Base-by-base conservation (phyloP, 345 rosid species). In the Triadica sebifera region DNA sequence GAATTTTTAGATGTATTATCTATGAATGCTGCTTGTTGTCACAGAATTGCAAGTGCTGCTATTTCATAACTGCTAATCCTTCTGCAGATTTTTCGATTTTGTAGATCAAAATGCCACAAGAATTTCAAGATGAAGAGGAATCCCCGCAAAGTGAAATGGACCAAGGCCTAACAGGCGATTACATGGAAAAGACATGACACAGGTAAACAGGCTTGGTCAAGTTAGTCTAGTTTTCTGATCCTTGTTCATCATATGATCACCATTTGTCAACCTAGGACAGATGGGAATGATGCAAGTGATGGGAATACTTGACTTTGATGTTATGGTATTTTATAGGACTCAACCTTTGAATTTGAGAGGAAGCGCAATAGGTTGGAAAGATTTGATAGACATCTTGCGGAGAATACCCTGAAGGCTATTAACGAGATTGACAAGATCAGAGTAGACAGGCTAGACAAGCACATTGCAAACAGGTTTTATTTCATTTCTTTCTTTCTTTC, bases 61-160 rank as follows among this genome's bases (percentile, higher is more conserved):
- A 41, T 41, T 41, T 41, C 43, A 4, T 50, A 45, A 41, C 45
- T 58, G 59, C 75, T 69, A 39, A 69, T 39, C 0, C 45, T 59
- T 68, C 49, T 80, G 85, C 82, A 92, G 98, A 83, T 94, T 52
- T 94, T 92, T 81, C 75, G 91, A 38, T 94, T 94, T 81, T 94
- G 95, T 81, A 82, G 95, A 82, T 93, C 92, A 11, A 88, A 89
- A 78, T 91, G 96, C 81, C 96, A 93, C 80, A 93, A 93, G 81
- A 93, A 93, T 77, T 89, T 93, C 73, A 95, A 95, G 81, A 95
- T 95, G 98, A 95, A 93, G 90, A 93, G 99, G 74, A 95, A 93
- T 77, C 99, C 97, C 4, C 91, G 96, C 53, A 92, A 94, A 77
- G 94, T 94, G 6, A 93, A 93, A 72, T 94, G 98, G 98, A 93